Conservation (phyloP, 2,329 filamentous ascomycete species). For the Neospermospora avenae region DNA sequence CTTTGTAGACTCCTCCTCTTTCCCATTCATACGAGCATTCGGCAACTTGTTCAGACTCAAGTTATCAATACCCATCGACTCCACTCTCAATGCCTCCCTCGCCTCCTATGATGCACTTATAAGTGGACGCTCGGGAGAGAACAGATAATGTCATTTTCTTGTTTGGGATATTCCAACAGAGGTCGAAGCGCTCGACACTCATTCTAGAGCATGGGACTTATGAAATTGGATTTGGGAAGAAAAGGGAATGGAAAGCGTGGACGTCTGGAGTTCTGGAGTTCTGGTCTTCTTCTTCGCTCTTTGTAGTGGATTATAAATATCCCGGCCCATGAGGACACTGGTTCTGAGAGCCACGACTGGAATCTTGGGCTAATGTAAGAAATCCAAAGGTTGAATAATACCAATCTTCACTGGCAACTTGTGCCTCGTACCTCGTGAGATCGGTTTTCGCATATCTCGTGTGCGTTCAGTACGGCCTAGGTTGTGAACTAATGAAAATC, state of each 20-base stretch:
- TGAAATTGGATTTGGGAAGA: constrained; percentile 17
- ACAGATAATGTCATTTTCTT: constrained; percentile 15
- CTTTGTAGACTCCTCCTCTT: constrained; percentile 70
- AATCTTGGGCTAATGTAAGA: neutral
- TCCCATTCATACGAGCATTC: constrained; percentile 72
- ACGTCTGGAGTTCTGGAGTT: constrained; percentile 23
- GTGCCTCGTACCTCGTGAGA: too few relatives aligned
- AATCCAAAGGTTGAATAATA: neutral
- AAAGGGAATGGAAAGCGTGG: constrained; percentile 25
- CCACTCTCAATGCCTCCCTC: constrained; percentile 72
- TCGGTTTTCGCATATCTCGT: too few relatives aligned
- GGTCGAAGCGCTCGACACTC: constrained; percentile 37
- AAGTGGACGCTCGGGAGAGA: constrained; percentile 12
- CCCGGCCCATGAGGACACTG: constrained; percentile 13
- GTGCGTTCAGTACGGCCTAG: too few relatives aligned
- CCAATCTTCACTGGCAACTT: neutral
- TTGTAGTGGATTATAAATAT: constrained; percentile 27
- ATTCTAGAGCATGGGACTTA: constrained; percentile 27
- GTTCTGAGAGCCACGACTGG: neutral
- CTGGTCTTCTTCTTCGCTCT: constrained; percentile 11
- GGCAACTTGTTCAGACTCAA: constrained; percentile 57
- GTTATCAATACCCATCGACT: constrained; percentile 63
- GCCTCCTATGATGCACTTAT: constrained; percentile 48
- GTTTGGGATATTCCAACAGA: constrained; percentile 25
- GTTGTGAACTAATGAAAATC: too few relatives aligned